Base-by-base conservation (phyloP, 2,329 filamentous ascomycete genomes). In the Fusarium lyarnte region DNA sequence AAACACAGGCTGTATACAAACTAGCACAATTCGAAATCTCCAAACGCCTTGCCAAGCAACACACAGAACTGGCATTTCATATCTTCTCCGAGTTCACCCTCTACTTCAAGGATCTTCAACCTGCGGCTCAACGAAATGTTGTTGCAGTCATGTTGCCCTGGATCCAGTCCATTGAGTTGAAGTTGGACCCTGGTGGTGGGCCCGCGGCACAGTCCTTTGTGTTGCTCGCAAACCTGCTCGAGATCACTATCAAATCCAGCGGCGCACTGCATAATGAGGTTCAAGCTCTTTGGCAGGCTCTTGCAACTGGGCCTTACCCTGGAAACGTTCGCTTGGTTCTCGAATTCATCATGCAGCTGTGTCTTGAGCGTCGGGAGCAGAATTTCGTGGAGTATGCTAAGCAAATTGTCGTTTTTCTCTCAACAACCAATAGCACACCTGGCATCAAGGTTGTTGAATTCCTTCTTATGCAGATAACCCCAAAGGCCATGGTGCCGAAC, bases 371-470 rank as follows among this genome's bases (percentile, higher is more conserved):
- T 36, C 91, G 95, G 53, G 97, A 99, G 80, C 96, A 99, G 78
- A 98, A 98, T 76, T 99, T 98, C 81, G 95, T 99, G 61, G 94
- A 98, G 76, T 97, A 97, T 79, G 95, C 95, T 9, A 99, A 98
- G 84, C 96, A 99, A 81, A 96, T 99, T 58, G 94, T 98, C 21
- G 97, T 99, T 2, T 98, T 98, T 80, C 82, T 99, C 9, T 97
- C 96, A 0, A 96, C 94, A 73, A 97, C 88, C 1, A 87, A 85
- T 70, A 88, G 85, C 88, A 78, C 92, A 82, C 79, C 95, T 4
- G 95, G 95, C 2, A 92, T 93, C 52, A 97, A 97, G 78, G 95
- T 99, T 6, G 92, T 99, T 16, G 96, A 99, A 73, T 98, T 98
- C 75, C 87, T 99, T 60, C 85, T 98, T 33, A 87, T 97, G 82